phyloP scores from a whole-genome alignment of 257 asterid genomes.

The Anisodus acutangulus region DNA sequence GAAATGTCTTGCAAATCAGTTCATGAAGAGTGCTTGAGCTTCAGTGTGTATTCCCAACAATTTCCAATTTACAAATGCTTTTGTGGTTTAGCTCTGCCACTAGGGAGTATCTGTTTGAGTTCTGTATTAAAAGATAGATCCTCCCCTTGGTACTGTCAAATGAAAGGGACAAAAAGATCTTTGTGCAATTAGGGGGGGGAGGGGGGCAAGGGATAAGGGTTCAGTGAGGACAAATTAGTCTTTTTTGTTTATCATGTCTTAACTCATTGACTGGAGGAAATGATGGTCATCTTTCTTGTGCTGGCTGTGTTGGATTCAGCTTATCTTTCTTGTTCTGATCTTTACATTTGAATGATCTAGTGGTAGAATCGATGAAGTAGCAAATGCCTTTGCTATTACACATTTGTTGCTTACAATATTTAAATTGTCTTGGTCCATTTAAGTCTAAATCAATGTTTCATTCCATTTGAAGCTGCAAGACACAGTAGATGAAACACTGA shows the following conservation, averaged over 20 bases:
- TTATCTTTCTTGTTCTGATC: background rate
- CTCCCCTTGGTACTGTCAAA: background rate
- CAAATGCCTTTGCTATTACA: background rate
- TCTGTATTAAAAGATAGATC: background rate
- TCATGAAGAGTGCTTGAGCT: background rate
- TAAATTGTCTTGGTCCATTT: background rate
- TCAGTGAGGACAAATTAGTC: background rate
- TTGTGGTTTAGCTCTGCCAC: background rate
- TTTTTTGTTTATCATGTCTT: background rate
- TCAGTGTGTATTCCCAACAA: background rate
- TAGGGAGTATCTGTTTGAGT: background rate
- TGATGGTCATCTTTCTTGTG: conserved; percentile 2
- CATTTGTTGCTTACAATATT: conserved; percentile 27
- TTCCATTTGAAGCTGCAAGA: conserved; percentile 66
- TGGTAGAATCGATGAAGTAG: background rate
- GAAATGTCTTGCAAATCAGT: background rate
- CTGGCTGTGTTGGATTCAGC: background rate
- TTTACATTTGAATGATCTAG: background rate
- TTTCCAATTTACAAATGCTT: background rate
- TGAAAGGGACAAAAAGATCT: background rate
- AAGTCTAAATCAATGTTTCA: conserved; percentile 26
- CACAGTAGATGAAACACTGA: conserved; percentile 62
- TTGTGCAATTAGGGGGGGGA: background rate
- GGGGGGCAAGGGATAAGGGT: background rate
- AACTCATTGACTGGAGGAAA: background rate